A percentile compares a stretch with the other conserved stretches of the same genome.
Evolutionary conservation across 139 green algal species (phyloP).

Genomic region (Pleodorina starrii): DNA sequence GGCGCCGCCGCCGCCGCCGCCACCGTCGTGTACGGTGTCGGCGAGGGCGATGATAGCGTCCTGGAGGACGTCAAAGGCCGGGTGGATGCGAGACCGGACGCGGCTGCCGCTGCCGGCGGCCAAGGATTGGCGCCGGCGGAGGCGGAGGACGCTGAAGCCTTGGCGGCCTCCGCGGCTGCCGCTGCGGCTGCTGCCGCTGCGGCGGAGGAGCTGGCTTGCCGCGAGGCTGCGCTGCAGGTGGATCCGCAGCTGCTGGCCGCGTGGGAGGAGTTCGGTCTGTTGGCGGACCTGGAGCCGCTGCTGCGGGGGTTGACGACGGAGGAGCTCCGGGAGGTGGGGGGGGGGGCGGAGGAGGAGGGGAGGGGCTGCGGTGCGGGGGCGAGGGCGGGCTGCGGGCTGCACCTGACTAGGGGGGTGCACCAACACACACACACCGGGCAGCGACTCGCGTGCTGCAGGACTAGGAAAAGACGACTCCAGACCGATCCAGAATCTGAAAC

Average conservation of each 20-base stretch:
- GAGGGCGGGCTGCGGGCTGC: not conserved
- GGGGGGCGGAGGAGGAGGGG: not conserved
- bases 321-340: not conserved
- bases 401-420: not conserved
- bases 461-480: not conserved
- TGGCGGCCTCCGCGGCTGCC: not conserved
- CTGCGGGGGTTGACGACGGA: not conserved
- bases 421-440: not conserved
- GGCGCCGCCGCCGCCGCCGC: too few species aligned
- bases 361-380: not conserved
- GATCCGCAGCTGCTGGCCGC: not conserved
- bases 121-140: not conserved
- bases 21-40: too few species aligned
- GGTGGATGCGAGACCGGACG: not conserved
- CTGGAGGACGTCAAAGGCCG: not conserved
- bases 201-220: not conserved
- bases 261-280: conserved; percentile 22
- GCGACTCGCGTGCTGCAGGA: not conserved
- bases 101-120: not conserved
- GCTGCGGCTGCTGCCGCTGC: not conserved
- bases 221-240: not conserved
- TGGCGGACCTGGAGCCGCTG: not conserved
- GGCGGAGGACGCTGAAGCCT: not conserved
- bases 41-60: not conserved
- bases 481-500: not conserved